These are phyloP conservation scores for Collariella sp. DNA, from an alignment of 495 filamentous ascomycete genomes.

Conservation along the genomic window DNA sequence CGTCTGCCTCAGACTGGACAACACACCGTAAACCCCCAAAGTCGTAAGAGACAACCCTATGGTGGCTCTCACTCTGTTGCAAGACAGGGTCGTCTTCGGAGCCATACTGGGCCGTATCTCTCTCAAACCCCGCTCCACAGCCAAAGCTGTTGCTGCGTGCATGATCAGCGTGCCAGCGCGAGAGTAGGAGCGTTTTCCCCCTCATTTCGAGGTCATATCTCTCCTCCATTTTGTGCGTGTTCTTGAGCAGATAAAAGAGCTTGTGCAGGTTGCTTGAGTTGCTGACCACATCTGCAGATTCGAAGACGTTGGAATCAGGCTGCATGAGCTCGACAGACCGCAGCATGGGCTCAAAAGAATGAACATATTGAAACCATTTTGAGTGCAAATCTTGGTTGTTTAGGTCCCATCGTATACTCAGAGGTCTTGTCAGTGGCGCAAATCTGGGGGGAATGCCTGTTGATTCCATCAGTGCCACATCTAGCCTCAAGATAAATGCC, in stretches of 20 bases:
- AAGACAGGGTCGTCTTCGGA: constrained; percentile 5
- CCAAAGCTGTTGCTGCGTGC: constrained; percentile 1
- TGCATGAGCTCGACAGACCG: constrained; percentile 10
- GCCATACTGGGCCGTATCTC: constrained; percentile 15
- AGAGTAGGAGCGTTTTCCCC: constrained; percentile 8
- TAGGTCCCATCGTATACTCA: neutral
- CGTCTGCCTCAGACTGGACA: constrained; percentile 23
- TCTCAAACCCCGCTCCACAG: constrained; percentile 19
- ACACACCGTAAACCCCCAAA: constrained; percentile 16
- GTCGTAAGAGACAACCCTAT: constrained; percentile 19
- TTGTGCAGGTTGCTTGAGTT: constrained; percentile 21
- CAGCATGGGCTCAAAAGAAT: constrained; percentile 21
- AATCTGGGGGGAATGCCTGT: constrained; percentile 11
- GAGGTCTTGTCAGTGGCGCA: constrained; percentile 1
- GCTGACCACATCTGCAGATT: constrained; percentile 10
- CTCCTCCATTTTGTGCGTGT: neutral
- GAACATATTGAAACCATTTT: constrained; percentile 3
- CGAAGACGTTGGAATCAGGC: constrained; percentile 8
- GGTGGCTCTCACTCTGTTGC: constrained; percentile 18
- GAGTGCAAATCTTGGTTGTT: neutral
- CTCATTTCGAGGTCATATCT: constrained; percentile 18
- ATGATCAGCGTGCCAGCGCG: constrained; percentile 18
- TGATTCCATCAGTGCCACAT: neutral
- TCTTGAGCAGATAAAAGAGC: constrained; percentile 18
- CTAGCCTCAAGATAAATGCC: neutral